phyloP scores from a whole-genome alignment of 2,329 filamentous ascomycete species.

The Pseudocercospora cruenta region DNA sequence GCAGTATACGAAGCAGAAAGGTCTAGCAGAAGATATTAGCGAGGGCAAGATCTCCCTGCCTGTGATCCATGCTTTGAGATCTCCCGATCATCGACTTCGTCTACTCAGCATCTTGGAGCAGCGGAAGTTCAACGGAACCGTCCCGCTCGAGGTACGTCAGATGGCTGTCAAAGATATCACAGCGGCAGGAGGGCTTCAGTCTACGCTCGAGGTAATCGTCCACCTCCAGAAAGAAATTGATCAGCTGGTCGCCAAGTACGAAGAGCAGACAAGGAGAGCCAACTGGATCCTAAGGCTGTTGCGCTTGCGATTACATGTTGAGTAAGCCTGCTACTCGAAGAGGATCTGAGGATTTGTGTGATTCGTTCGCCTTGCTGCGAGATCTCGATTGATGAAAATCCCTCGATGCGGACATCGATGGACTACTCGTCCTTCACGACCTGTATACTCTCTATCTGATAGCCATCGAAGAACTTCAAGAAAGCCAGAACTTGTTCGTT shows the following conservation, averaged over 20 bases:
- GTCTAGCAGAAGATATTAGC: constrained; percentile 10
- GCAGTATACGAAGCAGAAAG: constrained; percentile 11
- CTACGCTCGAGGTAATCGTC: neutral
- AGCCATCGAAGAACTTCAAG: constrained; percentile 10
- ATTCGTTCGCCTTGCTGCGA: too few species aligned
- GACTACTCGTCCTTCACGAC: neutral
- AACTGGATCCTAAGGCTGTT: constrained; percentile 10
- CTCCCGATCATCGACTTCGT: constrained; percentile 3
- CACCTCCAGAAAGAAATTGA: constrained; percentile 6
- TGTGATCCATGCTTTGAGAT: constrained; percentile 13
- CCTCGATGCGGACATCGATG: too few species aligned
- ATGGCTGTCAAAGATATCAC: constrained; percentile 7
- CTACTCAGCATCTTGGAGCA: constrained; percentile 13
- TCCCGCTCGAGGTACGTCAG: constrained; percentile 9
- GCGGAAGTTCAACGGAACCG: constrained; percentile 1
- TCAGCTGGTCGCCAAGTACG: neutral
- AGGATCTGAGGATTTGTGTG: too few species aligned
- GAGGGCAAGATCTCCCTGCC: constrained; percentile 14
- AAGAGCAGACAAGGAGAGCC: constrained; percentile 1
- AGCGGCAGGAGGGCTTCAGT: constrained; percentile 4
- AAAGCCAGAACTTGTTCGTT: constrained; percentile 8
- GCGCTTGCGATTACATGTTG: constrained; percentile 8
- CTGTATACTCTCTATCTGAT: constrained; percentile 5
- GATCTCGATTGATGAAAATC: too few species aligned
- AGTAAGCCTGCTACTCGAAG: neutral